phyloP scores from a whole-genome alignment of 139 green algal species.

The Chlorella sp. region DNA sequence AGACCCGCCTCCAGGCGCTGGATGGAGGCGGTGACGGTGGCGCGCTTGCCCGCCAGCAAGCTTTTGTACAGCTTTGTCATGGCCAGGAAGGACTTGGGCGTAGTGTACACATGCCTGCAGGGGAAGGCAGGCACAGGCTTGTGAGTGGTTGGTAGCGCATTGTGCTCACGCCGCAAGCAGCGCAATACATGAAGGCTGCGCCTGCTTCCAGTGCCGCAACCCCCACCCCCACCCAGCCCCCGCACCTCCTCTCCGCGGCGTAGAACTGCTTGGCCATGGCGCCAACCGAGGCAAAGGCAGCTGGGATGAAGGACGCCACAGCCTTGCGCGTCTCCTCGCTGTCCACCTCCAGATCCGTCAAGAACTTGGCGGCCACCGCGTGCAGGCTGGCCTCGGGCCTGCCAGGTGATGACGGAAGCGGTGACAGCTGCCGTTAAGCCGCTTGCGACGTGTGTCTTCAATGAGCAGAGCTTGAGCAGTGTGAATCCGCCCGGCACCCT shows the following conservation, averaged over 20 bases:
- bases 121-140: no score
- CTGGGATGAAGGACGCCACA: constrained; percentile 91
- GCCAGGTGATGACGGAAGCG: not conserved
- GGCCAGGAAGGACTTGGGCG: constrained; percentile 93
- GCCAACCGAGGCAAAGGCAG: constrained; percentile 85
- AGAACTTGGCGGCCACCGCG: constrained; percentile 85
- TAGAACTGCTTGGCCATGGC: constrained; percentile 46
- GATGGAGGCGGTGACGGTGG: not conserved
- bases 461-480: no score
- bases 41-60: constrained; percentile 25
- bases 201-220: no score
- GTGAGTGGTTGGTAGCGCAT: no score
- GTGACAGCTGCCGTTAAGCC: no score
- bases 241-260: constrained; percentile 47
- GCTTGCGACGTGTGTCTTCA: no score
- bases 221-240: no score
- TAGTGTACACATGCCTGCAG: constrained; percentile 86
- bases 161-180: no score
- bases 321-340: constrained; percentile 48
- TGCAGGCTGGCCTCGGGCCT: constrained; percentile 83
- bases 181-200: no score
- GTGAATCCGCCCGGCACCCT: no score
- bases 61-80: constrained; percentile 88
- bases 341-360: constrained; percentile 81
- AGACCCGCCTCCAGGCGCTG: constrained; percentile 62